phyloP scores from a whole-genome alignment of 1,139 yeast genomes.

The Maudiozyma humilis region DNA sequence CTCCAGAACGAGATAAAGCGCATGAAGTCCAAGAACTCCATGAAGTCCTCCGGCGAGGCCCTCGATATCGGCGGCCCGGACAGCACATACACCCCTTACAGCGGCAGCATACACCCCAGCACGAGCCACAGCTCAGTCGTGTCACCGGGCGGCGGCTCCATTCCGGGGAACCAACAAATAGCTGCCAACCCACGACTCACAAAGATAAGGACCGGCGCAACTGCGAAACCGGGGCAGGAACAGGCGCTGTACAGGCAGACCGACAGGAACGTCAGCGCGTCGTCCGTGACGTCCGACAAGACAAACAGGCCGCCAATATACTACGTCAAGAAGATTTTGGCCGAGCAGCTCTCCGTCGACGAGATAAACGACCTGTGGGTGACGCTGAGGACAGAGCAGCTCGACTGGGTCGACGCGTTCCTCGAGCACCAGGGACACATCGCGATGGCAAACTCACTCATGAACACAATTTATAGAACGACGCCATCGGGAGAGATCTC shows the following conservation, averaged over 20 bases:
- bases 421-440: constrained; percentile 83
- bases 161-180: background rate
- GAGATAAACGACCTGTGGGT: constrained; percentile 85
- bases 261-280: constrained; percentile 9
- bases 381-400: constrained; percentile 82
- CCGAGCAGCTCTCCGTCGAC: constrained; percentile 57
- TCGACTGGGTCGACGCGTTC: constrained; percentile 81
- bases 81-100: background rate
- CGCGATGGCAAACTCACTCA: constrained; percentile 57
- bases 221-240: background rate
- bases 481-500: constrained; percentile 14
- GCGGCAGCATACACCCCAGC: background rate
- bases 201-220: constrained; percentile 1
- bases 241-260: constrained; percentile 3
- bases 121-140: background rate
- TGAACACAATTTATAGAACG: constrained; percentile 33
- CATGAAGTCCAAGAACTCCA: constrained; percentile 34
- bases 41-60: background rate
- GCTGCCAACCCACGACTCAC: background rate
- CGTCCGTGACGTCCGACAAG: constrained; percentile 18
- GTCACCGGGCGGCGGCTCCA: background rate
- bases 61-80: background rate
- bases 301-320: constrained; percentile 51
- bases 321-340: constrained; percentile 68
- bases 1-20: constrained; percentile 66